phyloP scores from a whole-genome alignment of 148 eudicot genomes.

The Polygonum aviculare region DNA sequence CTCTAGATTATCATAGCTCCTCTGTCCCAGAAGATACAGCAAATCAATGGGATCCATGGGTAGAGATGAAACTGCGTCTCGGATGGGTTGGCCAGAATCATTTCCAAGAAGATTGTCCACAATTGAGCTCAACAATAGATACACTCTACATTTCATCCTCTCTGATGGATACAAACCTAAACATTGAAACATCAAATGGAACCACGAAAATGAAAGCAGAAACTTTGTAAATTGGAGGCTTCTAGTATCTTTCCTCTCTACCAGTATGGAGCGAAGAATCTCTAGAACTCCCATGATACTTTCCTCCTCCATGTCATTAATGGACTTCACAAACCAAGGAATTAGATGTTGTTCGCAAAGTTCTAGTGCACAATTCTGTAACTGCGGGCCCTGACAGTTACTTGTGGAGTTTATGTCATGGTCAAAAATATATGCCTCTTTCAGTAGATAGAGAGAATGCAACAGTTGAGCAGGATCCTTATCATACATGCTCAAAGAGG shows the following conservation, averaged over 20 bases:
- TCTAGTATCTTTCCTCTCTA: conserved; percentile 35
- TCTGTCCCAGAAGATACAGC: conserved; percentile 80
- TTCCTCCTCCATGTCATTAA: conserved; percentile 70
- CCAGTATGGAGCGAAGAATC: conserved; percentile 52
- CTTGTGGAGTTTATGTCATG: conserved; percentile 23
- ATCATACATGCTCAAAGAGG: conserved; percentile 38
- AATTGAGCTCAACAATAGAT: conserved; percentile 61
- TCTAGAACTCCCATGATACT: conserved; percentile 66
- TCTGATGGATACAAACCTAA: conserved; percentile 78
- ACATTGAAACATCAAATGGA: conserved; percentile 67
- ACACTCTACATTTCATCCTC: conserved; percentile 61
- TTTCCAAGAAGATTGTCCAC: conserved; percentile 55
- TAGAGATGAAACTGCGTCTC: conserved; percentile 55
- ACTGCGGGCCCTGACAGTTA: conserved; percentile 22
- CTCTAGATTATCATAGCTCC: conserved; percentile 39
- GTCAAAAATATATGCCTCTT: conserved; percentile 62
- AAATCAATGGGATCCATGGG: conserved; percentile 86
- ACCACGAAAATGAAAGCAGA: conserved; percentile 74
- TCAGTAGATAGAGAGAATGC: conserved; percentile 68
- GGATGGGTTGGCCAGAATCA: conserved; percentile 55
- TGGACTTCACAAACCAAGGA: conserved; percentile 64
- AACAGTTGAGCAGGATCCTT: conserved; percentile 42
- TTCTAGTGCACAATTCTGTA: conserved; percentile 39
- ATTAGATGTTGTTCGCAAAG: conserved; percentile 51
- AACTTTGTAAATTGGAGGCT: conserved; percentile 35